phyloP scores from a whole-genome alignment of 1,139 yeast species.

The Pichia sp. region DNA sequence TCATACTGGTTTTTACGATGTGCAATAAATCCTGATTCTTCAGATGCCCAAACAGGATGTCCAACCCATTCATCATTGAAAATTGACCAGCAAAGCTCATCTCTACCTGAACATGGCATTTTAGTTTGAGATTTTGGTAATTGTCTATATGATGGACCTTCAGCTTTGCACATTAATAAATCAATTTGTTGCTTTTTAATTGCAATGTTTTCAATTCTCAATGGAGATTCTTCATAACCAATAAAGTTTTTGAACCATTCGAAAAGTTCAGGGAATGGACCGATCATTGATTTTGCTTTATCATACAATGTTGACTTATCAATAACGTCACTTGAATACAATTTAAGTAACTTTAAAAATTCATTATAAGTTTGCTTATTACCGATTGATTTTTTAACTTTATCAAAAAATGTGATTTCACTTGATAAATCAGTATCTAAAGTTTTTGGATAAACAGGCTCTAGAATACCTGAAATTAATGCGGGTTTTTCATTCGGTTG shows the following conservation, averaged over 20 bases:
- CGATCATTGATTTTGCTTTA: slow-evolving; percentile 79
- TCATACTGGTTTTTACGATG: slow-evolving; percentile 97
- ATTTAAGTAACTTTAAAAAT: slow-evolving; percentile 76
- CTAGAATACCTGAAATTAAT: slow-evolving; percentile 79
- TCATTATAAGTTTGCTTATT: slow-evolving; percentile 88
- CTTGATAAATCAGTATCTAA: slow-evolving; percentile 63
- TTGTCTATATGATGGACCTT: slow-evolving; percentile 90
- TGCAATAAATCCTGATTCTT: slow-evolving; percentile 95
- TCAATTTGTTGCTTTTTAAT: slow-evolving; percentile 89
- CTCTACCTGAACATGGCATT: slow-evolving; percentile 98
- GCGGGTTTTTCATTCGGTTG: slow-evolving; percentile 49
- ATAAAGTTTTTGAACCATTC: slow-evolving; percentile 91
- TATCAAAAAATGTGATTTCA: slow-evolving; percentile 86
- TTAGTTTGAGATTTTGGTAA: slow-evolving; percentile 91
- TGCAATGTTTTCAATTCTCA: slow-evolving; percentile 78
- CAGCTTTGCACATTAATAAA: slow-evolving; percentile 75
- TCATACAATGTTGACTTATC: slow-evolving; percentile 78
- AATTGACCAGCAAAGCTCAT: slow-evolving; percentile 99
- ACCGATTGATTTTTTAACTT: slow-evolving; percentile 83
- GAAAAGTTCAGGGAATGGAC: slow-evolving; percentile 70
- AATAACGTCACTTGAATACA: slow-evolving; percentile 85
- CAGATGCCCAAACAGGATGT: slow-evolving; percentile 99
- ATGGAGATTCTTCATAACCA: slow-evolving; percentile 73
- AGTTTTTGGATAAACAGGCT: slow-evolving; percentile 69
- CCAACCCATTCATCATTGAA: slow-evolving; percentile 99